Conservation (phyloP, 176 grass and related monocot species). For the Aegilops tauschii region DNA sequence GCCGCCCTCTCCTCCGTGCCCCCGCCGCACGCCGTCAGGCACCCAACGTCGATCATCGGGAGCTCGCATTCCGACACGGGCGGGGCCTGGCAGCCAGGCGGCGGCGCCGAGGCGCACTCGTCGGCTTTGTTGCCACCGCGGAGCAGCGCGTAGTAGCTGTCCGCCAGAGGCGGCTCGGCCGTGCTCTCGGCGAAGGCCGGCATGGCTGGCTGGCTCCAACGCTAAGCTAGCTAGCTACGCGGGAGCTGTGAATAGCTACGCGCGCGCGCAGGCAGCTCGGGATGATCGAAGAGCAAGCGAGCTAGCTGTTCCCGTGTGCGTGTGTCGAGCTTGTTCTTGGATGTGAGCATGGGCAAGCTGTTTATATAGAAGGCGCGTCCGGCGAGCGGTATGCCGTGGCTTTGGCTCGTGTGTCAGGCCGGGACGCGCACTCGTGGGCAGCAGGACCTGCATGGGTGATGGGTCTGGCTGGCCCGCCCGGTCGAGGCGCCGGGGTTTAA, state of each 20-base stretch:
- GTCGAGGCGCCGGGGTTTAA: not conserved
- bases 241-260: not conserved
- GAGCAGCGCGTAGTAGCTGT: constrained; percentile 66
- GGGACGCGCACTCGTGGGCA: constrained; percentile 5
- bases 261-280: not conserved
- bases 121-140: not conserved
- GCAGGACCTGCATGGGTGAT: not conserved
- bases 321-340: not conserved
- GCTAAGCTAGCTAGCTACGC: not conserved
- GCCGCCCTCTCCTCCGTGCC: constrained; percentile 1
- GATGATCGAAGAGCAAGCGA: not conserved
- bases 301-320: not conserved
- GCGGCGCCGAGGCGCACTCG: not conserved
- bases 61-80: constrained; percentile 60
- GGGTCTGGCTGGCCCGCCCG: not conserved
- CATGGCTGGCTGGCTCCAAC: constrained; percentile 22
- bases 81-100: not conserved
- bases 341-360: not conserved
- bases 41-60: constrained; percentile 73
- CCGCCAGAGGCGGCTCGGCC: constrained; percentile 56
- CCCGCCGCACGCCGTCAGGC: constrained; percentile 19
- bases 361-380: constrained; percentile 13
- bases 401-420: not conserved
- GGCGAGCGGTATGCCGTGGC: not conserved
- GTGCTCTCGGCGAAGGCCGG: constrained; percentile 26